A percentile compares a stretch with the other conserved stretches of the same genome.
Conservation (phyloP, 129 eudicot genomes). For the Artemisia annua region DNA sequence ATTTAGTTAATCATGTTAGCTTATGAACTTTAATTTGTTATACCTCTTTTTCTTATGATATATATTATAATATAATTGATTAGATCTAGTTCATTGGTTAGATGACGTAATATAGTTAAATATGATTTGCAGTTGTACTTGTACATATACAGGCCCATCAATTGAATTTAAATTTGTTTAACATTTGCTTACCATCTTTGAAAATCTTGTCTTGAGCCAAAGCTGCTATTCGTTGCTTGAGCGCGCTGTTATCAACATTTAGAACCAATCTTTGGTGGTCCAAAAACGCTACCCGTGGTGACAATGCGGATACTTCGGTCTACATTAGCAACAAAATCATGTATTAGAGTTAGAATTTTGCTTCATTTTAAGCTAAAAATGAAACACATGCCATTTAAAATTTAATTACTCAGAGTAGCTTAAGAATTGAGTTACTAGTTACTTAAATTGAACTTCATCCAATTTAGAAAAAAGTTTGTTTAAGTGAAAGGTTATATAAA, state of each 20-base stretch:
- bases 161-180: not conserved
- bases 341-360: not conserved
- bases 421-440: not conserved
- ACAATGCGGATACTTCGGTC: conserved; percentile 91
- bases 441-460: not conserved
- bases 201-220: conserved; percentile 93
- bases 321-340: conserved; percentile 30
- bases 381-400: not conserved
- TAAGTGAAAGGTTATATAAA: too few species aligned
- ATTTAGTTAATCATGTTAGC: too few species aligned
- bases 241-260: conserved; percentile 85
- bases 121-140: too few species aligned
- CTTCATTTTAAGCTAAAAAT: not conserved
- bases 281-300: conserved; percentile 88
- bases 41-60: too few species aligned
- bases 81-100: too few species aligned
- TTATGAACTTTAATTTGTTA: too few species aligned
- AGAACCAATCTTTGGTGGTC: conserved; percentile 88
- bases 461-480: too few species aligned
- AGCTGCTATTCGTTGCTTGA: conserved; percentile 89
- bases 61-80: too few species aligned
- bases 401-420: not conserved
- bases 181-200: conserved; percentile 66
- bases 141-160: too few species aligned
- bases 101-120: too few species aligned